Conservation (phyloP, 805 yeast species). For the Candida michaelii region DNA sequence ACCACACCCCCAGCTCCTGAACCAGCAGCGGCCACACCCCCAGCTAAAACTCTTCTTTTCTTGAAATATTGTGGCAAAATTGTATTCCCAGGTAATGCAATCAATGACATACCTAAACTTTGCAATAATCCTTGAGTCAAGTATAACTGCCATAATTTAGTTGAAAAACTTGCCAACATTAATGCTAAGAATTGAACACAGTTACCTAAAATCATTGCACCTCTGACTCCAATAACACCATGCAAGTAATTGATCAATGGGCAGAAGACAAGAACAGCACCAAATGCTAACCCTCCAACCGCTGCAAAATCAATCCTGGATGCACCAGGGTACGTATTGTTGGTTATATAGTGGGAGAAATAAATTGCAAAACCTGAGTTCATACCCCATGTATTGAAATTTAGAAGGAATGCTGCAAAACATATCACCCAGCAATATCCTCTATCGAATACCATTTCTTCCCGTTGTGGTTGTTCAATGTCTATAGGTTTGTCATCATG, state of each 20-base stretch:
- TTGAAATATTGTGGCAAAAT: slow-evolving; percentile 71
- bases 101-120: slow-evolving; percentile 57
- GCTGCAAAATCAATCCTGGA: slow-evolving; percentile 59
- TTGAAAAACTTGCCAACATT: slow-evolving; percentile 55
- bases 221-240: slow-evolving; percentile 44
- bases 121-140: slow-evolving; percentile 66
- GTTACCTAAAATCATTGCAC: slow-evolving; percentile 48
- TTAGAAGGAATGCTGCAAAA: slow-evolving; percentile 48
- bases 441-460: slow-evolving; percentile 42
- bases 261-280: slow-evolving; percentile 51
- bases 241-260: slow-evolving; percentile 49
- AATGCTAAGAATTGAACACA: slow-evolving; percentile 52
- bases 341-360: slow-evolving; percentile 53
- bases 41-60: slow-evolving; percentile 57
- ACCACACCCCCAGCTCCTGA: slow-evolving; percentile 54
- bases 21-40: slow-evolving; percentile 49
- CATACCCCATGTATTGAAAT: slow-evolving; percentile 72
- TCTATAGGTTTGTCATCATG: not conserved
- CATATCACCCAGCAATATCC: slow-evolving; percentile 71
- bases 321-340: slow-evolving; percentile 54
- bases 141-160: slow-evolving; percentile 64
- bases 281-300: slow-evolving; percentile 68
- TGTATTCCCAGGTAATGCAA: slow-evolving; percentile 58
- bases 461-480: not conserved
- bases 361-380: slow-evolving; percentile 67